Conservation (phyloP, 176 grass and related monocot species). For the Cenchrus fungigraminus region DNA sequence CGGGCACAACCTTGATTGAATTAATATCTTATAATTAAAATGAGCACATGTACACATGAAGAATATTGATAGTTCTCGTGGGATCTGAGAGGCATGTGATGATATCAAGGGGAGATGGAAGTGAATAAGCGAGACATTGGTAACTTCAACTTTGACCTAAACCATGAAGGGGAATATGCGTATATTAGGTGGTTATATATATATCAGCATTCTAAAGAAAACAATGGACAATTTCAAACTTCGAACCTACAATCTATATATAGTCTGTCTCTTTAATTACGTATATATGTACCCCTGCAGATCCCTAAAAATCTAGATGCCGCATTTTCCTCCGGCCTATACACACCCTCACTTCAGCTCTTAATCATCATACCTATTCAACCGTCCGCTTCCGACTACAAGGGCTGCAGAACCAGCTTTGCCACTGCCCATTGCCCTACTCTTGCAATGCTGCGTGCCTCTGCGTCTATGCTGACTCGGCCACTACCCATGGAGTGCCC, state of each 20-base stretch:
- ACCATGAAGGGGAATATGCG: neutral
- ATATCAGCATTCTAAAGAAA: neutral
- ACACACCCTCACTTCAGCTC: neutral
- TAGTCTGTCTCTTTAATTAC: neutral
- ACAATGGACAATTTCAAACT: neutral
- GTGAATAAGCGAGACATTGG: neutral
- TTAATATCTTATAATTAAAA: neutral
- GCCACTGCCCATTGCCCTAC: neutral
- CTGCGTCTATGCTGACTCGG: neutral
- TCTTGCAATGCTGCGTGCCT: neutral
- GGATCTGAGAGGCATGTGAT: neutral
- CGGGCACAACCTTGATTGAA: no score
- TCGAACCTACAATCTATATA: neutral
- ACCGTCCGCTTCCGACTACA: neutral
- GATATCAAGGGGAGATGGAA: neutral
- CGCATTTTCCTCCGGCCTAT: neutral
- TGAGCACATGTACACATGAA: neutral
- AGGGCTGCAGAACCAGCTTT: neutral
- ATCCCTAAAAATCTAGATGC: no score
- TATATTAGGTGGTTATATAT: neutral
- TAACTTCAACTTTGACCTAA: neutral
- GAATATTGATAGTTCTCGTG: neutral
- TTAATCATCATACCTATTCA: neutral
- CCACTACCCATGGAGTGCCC: neutral
- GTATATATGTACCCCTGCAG: neutral